Evolutionary conservation across 163 green algal genomes (phyloP), one percentile per base, ranked within the genome.

Genomic region (Volvox carteri): DNA sequence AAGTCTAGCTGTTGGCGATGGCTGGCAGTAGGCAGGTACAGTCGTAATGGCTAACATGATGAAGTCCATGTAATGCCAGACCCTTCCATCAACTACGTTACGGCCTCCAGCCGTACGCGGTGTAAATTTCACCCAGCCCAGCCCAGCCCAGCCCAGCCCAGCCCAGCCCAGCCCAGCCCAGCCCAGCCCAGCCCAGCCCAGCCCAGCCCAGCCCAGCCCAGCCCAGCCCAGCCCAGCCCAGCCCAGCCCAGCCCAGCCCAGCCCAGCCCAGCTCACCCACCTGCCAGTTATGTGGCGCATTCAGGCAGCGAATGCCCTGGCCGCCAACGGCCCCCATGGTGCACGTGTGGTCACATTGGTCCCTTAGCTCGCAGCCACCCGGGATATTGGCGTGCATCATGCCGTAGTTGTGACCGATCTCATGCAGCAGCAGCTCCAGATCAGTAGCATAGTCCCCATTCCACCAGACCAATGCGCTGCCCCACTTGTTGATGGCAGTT

Each of bases 261-360:
- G 14, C 23, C n/a, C 48, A 58, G 48, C 48, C 19, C 4, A 28
- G 37, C 54, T 23, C 25, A 72, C 58, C 19, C 58, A 68, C 60
- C 60, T 72, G 60, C 60, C 60, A 72, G 60, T 37, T 39, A 28
- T 72, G 60, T 6, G 60, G 60, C 11, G 60, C 60, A 7, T 72
- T 72, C 23, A 72, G 37, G 56, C 78, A 86, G 50, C 76, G 50
- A 8, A 85, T 85, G 54, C 54, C 54, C 58, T 86, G 78, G 8
- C 60, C 60, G 9, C 39, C 60, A 8, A 5, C 21, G 0, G 41
- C 60, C n/a, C 78, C 78, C 78, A 86, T 86, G 28, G 39, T n/a
- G 28, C 78, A 86, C 12, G 78, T 76, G 56, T 60, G 58, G 78
- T 86, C 78, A 41, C 78, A 86, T 56, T 86, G 78, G 30, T 86